Percentiles rank a stretch among this genome's conserved stretches.
These are phyloP conservation scores for Oryza officinalis DNA, from an alignment of 176 grass and related monocot species.

Conservation along the genomic window DNA sequence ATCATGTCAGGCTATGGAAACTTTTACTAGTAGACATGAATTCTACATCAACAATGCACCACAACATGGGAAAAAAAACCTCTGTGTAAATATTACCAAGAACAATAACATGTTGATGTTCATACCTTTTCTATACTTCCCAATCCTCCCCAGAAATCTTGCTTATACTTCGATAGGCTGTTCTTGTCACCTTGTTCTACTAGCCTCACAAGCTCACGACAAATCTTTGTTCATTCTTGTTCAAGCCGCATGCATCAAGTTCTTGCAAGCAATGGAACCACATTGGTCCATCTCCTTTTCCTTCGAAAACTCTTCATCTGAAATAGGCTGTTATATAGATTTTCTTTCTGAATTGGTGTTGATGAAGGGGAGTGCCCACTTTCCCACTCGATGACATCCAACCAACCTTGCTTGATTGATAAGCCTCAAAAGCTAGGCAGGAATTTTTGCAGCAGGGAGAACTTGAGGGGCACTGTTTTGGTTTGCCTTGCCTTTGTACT, in stretches of 20 bases:
- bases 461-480: constrained; percentile 34
- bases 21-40: background rate
- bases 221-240: background rate
- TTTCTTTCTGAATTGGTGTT: constrained; percentile 40
- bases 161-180: background rate
- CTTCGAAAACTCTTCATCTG: constrained; percentile 37
- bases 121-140: constrained; percentile 36
- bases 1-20: background rate
- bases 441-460: constrained; percentile 28
- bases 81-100: background rate
- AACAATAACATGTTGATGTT: background rate
- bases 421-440: constrained; percentile 55
- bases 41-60: background rate
- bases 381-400: constrained; percentile 59
- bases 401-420: constrained; percentile 76
- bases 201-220: background rate
- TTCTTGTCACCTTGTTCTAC: background rate
- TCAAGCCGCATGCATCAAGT: constrained; percentile 2
- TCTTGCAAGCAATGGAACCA: constrained; percentile 32
- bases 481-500: constrained; percentile 34
- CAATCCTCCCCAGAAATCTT: background rate
- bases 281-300: constrained; percentile 29
- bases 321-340: constrained; percentile 51
- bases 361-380: constrained; percentile 49
- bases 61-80: background rate